These are phyloP conservation scores for Aspergillus sp. DNA, from an alignment of 2,329 filamentous ascomycete species.

Conservation along the genomic window DNA sequence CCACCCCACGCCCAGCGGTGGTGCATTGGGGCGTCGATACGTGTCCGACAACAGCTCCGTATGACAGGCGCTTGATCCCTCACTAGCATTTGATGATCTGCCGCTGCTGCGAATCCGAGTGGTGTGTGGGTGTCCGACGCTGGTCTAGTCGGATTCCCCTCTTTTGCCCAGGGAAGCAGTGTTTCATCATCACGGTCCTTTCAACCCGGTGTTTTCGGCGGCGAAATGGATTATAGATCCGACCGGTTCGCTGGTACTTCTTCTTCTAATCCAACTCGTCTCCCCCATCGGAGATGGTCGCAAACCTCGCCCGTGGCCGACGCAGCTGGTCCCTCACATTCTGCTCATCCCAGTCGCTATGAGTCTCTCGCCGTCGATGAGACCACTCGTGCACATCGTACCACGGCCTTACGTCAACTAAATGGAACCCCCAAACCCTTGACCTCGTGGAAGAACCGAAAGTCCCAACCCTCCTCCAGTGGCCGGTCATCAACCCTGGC, in stretches of 20 bases:
- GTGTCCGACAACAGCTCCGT: slow-evolving; percentile 10
- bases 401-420: slow-evolving; percentile 33
- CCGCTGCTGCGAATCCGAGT: slow-evolving; percentile 7
- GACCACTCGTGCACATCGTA: slow-evolving; percentile 29
- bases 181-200: slow-evolving; percentile 1
- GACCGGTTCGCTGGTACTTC: slow-evolving; percentile 28
- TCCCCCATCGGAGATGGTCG: slow-evolving; percentile 28
- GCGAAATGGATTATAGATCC: slow-evolving; percentile 34
- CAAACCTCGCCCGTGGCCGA: slow-evolving; percentile 23
- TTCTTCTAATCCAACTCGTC: slow-evolving; percentile 22
- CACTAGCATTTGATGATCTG: slow-evolving; percentile 9
- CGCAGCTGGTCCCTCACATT: slow-evolving; percentile 21
- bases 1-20: slow-evolving; percentile 1
- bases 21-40: slow-evolving; percentile 15
- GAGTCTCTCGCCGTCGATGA: slow-evolving; percentile 27
- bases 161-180: background rate
- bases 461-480: slow-evolving; percentile 20
- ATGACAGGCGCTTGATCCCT: slow-evolving; percentile 11
- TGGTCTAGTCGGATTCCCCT: slow-evolving; percentile 9
- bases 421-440: slow-evolving; percentile 26
- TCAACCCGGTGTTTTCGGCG: background rate
- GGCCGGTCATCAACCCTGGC: slow-evolving; percentile 28
- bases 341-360: slow-evolving; percentile 23
- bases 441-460: slow-evolving; percentile 24
- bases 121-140: slow-evolving; percentile 9